These are phyloP conservation scores for Beauveria sp. DNA, from an alignment of 2,329 filamentous ascomycete species.

Conservation along the genomic window DNA sequence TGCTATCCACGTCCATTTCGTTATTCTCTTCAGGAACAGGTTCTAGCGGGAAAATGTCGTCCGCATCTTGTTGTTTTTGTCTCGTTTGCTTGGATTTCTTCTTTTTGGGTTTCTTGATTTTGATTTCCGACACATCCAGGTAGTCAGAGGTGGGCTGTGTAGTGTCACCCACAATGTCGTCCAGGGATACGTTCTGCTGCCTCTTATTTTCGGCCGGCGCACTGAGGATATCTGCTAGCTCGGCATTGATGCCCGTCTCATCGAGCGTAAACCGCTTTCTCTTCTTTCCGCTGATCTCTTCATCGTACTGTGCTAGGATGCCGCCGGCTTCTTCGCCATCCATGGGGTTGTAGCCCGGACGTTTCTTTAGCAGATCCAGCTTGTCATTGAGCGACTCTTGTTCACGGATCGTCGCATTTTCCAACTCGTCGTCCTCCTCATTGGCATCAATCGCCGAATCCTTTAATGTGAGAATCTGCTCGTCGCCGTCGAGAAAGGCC, in stretches of 20 bases:
- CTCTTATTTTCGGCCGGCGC: slow-evolving; percentile 50
- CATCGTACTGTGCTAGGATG: slow-evolving; percentile 87
- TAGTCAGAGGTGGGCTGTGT: slow-evolving; percentile 65
- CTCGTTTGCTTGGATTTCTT: slow-evolving; percentile 73
- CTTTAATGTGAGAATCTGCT: slow-evolving; percentile 91
- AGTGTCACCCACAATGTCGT: slow-evolving; percentile 52
- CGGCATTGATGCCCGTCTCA: slow-evolving; percentile 61
- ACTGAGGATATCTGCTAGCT: slow-evolving; percentile 49
- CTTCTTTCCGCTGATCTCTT: slow-evolving; percentile 89
- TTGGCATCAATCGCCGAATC: slow-evolving; percentile 69
- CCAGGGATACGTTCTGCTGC: slow-evolving; percentile 66
- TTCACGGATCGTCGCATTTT: slow-evolving; percentile 61
- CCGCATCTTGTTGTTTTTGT: slow-evolving; percentile 58
- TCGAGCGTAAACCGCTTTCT: slow-evolving; percentile 81
- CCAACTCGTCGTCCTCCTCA: slow-evolving; percentile 79
- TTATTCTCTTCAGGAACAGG: slow-evolving; percentile 31
- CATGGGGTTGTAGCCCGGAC: slow-evolving; percentile 79
- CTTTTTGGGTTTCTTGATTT: slow-evolving; percentile 92
- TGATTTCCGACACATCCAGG: slow-evolving; percentile 75
- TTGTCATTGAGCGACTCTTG: slow-evolving; percentile 66
- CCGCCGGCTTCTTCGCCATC: slow-evolving; percentile 56
- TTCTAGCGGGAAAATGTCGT: slow-evolving; percentile 46
- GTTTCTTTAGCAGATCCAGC: slow-evolving; percentile 83
- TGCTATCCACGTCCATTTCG: slow-evolving; percentile 70
- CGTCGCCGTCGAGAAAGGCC: slow-evolving; percentile 72